phyloP scores from a whole-genome alignment of 345 rosid species.

The Citrus mangshanensis region DNA sequence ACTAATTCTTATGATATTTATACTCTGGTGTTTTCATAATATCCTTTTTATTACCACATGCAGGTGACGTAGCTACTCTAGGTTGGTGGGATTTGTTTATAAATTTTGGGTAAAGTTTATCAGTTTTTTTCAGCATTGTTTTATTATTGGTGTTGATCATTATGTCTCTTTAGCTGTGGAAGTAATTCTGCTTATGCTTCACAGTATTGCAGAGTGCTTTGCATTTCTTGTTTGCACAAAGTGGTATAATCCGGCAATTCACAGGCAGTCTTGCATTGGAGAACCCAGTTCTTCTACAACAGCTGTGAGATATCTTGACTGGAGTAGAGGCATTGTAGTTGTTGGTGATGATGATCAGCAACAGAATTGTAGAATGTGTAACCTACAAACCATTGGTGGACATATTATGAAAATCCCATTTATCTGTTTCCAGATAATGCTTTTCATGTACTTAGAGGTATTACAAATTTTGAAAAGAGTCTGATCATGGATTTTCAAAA shows the following conservation, averaged over 20 bases:
- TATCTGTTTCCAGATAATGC: constrained; percentile 64
- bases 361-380: constrained; percentile 50
- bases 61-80: constrained; percentile 82
- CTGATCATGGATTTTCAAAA: not conserved
- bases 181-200: constrained; percentile 16
- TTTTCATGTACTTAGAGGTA: constrained; percentile 94
- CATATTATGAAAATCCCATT: constrained; percentile 87
- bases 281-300: constrained; percentile 56
- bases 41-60: constrained; percentile 4
- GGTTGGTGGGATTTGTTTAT: constrained; percentile 98
- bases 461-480: constrained; percentile 4
- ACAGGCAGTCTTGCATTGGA: constrained; percentile 48
- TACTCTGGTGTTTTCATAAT: constrained; percentile 3
- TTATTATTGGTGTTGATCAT: constrained; percentile 2
- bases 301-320: constrained; percentile 56
- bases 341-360: constrained; percentile 56
- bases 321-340: constrained; percentile 64
- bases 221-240: constrained; percentile 87
- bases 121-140: constrained; percentile 8
- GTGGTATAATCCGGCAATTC: constrained; percentile 91
- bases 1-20: not conserved
- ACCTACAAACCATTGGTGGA: constrained; percentile 83
- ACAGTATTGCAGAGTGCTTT: constrained; percentile 91
- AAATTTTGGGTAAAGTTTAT: constrained; percentile 62
- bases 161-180: not conserved